phyloP scores from a whole-genome alignment of 495 filamentous ascomycete genomes.

The Cryomyces minteri region DNA sequence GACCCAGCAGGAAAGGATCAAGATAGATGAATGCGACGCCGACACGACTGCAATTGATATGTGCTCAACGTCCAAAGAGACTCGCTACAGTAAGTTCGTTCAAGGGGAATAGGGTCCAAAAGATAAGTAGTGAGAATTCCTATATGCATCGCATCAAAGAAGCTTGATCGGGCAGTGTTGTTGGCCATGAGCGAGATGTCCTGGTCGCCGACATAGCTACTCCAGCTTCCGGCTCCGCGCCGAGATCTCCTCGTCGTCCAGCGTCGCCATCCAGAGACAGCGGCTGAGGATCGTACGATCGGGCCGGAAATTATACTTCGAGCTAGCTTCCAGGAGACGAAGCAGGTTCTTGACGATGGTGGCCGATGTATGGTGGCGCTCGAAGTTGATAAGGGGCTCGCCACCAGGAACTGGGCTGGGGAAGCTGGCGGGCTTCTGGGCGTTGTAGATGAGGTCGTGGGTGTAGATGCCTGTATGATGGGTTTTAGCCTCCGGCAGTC shows the following conservation, averaged over 20 bases:
- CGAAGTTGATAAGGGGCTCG: conserved; percentile 83
- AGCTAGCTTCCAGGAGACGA: conserved; percentile 79
- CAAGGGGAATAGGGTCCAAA: no score
- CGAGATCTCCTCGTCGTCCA: conserved; percentile 71
- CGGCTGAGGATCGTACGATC: conserved; percentile 75
- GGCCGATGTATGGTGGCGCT: conserved; percentile 77
- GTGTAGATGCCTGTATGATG: conserved; percentile 50
- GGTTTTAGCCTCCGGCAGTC: not conserved
- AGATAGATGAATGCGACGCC: no score
- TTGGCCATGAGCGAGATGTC: no score
- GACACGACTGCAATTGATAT: no score
- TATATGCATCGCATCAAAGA: no score
- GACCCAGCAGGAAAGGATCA: no score
- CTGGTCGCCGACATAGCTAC: not conserved
- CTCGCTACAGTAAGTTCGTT: no score
- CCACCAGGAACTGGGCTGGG: conserved; percentile 40
- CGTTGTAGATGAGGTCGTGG: conserved; percentile 92
- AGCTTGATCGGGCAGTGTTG: no score
- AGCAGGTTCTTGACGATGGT: conserved; percentile 87
- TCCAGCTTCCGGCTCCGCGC: conserved; percentile 27
- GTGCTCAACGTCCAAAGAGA: no score
- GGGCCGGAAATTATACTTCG: conserved; percentile 67
- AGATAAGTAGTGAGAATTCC: no score
- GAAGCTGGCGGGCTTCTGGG: conserved; percentile 63
- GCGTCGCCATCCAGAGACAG: conserved; percentile 86